A percentile compares a stretch with the other conserved stretches of the same genome.
phyloP scores from a whole-genome alignment of 306 rosid species.

The Rosa lucieae region DNA sequence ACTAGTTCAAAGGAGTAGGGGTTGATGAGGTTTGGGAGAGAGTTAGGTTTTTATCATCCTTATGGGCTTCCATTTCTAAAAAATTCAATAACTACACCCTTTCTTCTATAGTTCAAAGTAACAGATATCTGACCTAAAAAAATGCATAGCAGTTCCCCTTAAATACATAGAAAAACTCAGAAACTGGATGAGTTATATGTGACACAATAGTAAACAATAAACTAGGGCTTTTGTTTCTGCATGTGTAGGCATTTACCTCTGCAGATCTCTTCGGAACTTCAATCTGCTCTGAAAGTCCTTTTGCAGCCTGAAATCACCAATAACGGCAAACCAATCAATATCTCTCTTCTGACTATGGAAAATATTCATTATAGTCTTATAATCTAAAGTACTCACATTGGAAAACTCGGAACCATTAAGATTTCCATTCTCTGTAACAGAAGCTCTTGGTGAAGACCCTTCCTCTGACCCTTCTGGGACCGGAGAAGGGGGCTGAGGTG shows the following conservation, averaged over 20 bases:
- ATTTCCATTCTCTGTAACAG: conserved; percentile 69
- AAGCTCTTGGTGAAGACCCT: conserved; percentile 84
- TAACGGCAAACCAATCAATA: conserved; percentile 24
- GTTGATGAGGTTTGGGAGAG: background rate
- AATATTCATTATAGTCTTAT: conserved; percentile 16
- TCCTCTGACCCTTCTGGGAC: conserved; percentile 93
- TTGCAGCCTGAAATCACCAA: conserved; percentile 52
- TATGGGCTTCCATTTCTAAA: background rate
- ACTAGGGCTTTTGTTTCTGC: background rate
- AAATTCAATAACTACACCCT: background rate
- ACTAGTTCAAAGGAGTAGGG: background rate
- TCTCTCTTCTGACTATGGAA: background rate
- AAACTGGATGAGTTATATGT: conserved; percentile 3
- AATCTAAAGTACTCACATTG: conserved; percentile 50
- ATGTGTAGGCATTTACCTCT: conserved; percentile 49
- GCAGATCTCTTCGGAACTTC: conserved; percentile 62
- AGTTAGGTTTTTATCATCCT: background rate
- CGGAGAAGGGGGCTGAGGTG: conserved; percentile 86
- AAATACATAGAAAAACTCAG: too few relatives aligned
- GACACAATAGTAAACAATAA: background rate
- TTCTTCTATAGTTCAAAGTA: background rate
- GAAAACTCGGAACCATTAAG: conserved; percentile 46
- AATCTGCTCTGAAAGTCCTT: conserved; percentile 46
- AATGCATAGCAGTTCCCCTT: background rate
- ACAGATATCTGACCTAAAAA: background rate